Conservation (phyloP, 306 rosid species). For the Lathyrus aphaca region DNA sequence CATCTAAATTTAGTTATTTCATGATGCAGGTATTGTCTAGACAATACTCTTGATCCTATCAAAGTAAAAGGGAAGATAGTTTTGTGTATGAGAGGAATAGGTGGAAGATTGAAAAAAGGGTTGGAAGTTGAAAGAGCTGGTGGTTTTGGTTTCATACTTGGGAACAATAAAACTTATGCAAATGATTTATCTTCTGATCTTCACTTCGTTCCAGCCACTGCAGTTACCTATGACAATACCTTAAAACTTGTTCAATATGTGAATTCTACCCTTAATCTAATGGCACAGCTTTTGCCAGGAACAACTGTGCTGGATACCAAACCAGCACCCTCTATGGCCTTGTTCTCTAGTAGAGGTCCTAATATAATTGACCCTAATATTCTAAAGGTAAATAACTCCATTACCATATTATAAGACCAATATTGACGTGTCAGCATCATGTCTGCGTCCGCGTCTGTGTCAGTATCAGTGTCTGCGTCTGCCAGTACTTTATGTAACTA, state of each 20-base stretch:
- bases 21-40: slow-evolving; percentile 67
- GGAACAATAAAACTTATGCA: slow-evolving; percentile 55
- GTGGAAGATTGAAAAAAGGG: slow-evolving; percentile 61
- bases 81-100: slow-evolving; percentile 74
- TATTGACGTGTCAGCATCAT: too few relatives aligned
- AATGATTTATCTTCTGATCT: slow-evolving; percentile 60
- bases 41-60: slow-evolving; percentile 59
- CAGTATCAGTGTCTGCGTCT: too few relatives aligned
- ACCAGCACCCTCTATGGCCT: slow-evolving; percentile 85
- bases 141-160: slow-evolving; percentile 69
- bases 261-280: slow-evolving; percentile 52
- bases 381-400: slow-evolving; percentile 60
- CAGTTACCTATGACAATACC: slow-evolving; percentile 52
- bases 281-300: slow-evolving; percentile 64
- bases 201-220: slow-evolving; percentile 77
- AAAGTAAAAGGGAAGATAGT: slow-evolving; percentile 79
- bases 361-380: slow-evolving; percentile 70
- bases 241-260: slow-evolving; percentile 55
- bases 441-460: too few relatives aligned
- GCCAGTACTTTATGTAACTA: background rate
- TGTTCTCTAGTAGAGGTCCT: slow-evolving; percentile 91
- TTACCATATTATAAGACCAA: too few relatives aligned
- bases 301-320: slow-evolving; percentile 57
- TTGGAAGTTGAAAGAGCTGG: slow-evolving; percentile 76
- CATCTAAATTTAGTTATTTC: background rate